Evolutionary conservation across 495 filamentous ascomycete species (phyloP).

Genomic region (Hyaloscypha hepaticicola): DNA sequence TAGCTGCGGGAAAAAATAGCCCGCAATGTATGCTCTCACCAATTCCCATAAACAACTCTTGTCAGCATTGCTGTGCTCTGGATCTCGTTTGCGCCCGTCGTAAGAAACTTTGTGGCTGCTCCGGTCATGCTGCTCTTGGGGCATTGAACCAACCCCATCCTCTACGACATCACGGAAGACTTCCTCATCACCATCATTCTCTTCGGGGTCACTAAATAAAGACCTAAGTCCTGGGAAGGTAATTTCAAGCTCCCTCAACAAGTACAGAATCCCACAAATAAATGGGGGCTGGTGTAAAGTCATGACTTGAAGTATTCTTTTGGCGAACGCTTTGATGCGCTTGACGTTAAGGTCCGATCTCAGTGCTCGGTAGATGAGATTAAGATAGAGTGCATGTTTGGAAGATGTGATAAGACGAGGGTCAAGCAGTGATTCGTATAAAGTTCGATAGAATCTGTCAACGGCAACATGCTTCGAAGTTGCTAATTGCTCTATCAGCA

Average conservation of each 20-base stretch:
- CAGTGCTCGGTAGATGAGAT: slow-evolving; percentile 81
- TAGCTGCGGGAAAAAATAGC: slow-evolving; percentile 5
- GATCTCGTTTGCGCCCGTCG: slow-evolving; percentile 87
- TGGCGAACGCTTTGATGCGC: slow-evolving; percentile 92
- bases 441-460: slow-evolving; percentile 90
- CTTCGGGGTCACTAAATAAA: slow-evolving; percentile 71
- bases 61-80: slow-evolving; percentile 86
- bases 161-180: slow-evolving; percentile 69
- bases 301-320: slow-evolving; percentile 84
- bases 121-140: slow-evolving; percentile 23
- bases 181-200: slow-evolving; percentile 61
- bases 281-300: slow-evolving; percentile 89
- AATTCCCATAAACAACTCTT: slow-evolving; percentile 91
- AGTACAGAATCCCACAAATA: slow-evolving; percentile 82
- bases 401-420: slow-evolving; percentile 84
- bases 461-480: slow-evolving; percentile 69
- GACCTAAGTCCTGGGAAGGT: slow-evolving; percentile 72
- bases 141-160: slow-evolving; percentile 3
- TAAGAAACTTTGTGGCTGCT: slow-evolving; percentile 46
- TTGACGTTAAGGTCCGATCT: slow-evolving; percentile 84
- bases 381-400: slow-evolving; percentile 92
- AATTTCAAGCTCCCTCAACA: slow-evolving; percentile 76
- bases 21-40: slow-evolving; percentile 40
- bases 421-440: slow-evolving; percentile 94
- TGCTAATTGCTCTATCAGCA: slow-evolving; percentile 92